phyloP scores from a whole-genome alignment of 179 eudicot species.

The Gypsophila paniculata region DNA sequence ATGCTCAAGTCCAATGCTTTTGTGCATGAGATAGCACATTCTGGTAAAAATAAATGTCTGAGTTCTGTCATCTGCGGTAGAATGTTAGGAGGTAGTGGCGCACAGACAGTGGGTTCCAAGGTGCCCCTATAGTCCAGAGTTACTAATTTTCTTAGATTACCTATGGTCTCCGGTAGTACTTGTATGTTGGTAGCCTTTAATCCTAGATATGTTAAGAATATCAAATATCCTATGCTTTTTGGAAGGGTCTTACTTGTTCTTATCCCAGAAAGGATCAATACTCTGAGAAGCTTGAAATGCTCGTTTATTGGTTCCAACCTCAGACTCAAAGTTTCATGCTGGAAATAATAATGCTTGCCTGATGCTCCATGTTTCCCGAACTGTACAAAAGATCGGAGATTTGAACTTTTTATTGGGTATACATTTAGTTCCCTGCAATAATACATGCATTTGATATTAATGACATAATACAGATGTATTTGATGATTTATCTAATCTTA shows the following conservation, averaged over 20 bases:
- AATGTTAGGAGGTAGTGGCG: conserved; percentile 33
- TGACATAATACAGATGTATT: background rate
- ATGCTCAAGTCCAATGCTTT: conserved; percentile 11
- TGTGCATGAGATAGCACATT: background rate
- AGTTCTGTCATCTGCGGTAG: conserved; percentile 24
- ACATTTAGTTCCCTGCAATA: conserved; percentile 3
- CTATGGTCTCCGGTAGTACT: conserved; percentile 32
- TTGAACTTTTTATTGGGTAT: conserved; percentile 8
- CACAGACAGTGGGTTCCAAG: background rate
- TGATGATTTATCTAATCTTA: background rate
- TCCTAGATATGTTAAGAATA: conserved; percentile 35
- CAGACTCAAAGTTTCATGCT: conserved; percentile 11
- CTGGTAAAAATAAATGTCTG: conserved; percentile 34
- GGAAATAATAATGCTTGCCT: conserved; percentile 17
- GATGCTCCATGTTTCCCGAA: conserved; percentile 22
- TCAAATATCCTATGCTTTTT: conserved; percentile 32
- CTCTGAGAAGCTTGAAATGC: conserved; percentile 28
- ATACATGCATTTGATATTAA: background rate
- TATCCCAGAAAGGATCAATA: conserved; percentile 29
- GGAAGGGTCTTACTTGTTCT: conserved; percentile 14
- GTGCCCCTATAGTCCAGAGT: conserved; percentile 37
- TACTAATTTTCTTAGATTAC: conserved; percentile 24
- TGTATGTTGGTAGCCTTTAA: conserved; percentile 21
- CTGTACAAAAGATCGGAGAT: conserved; percentile 19
- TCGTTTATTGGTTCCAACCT: conserved; percentile 16